These are phyloP conservation scores for Raddia distichophylla DNA, from an alignment of 176 grass and related monocot species.

Conservation along the genomic window DNA sequence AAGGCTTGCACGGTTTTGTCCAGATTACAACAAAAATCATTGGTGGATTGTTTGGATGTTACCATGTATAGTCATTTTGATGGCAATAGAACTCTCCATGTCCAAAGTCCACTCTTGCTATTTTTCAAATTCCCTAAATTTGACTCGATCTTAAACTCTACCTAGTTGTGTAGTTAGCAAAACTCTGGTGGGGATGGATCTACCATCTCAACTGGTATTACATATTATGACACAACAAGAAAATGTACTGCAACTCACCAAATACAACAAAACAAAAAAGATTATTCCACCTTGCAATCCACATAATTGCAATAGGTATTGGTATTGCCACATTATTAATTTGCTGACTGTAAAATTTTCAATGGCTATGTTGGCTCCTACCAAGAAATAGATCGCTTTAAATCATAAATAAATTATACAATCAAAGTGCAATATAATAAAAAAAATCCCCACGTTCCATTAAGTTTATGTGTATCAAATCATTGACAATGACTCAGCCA, in stretches of 20 bases:
- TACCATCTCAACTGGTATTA: background rate
- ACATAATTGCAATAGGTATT: background rate
- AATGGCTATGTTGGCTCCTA: background rate
- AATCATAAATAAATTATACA: slow-evolving; percentile 12
- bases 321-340: background rate
- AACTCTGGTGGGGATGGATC: background rate
- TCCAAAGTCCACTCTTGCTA: background rate
- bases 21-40: background rate
- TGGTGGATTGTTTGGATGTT: background rate
- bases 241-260: background rate
- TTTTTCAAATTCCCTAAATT: background rate
- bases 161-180: background rate
- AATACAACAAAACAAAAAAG: slow-evolving; percentile 7
- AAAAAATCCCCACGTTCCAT: background rate
- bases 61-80: background rate
- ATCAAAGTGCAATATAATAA: background rate
- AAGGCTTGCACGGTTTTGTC: slow-evolving; percentile 12
- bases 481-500: background rate
- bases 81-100: background rate
- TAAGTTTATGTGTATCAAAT: slow-evolving; percentile 13
- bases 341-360: background rate
- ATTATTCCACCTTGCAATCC: background rate
- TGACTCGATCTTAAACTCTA: slow-evolving; percentile 16
- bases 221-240: background rate
- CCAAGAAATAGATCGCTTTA: slow-evolving; percentile 12